Evolutionary conservation across 768 basidiomycete species (phyloP), one percentile per base, ranked within the genome.

Genomic region (Leccinellum luteum): DNA sequence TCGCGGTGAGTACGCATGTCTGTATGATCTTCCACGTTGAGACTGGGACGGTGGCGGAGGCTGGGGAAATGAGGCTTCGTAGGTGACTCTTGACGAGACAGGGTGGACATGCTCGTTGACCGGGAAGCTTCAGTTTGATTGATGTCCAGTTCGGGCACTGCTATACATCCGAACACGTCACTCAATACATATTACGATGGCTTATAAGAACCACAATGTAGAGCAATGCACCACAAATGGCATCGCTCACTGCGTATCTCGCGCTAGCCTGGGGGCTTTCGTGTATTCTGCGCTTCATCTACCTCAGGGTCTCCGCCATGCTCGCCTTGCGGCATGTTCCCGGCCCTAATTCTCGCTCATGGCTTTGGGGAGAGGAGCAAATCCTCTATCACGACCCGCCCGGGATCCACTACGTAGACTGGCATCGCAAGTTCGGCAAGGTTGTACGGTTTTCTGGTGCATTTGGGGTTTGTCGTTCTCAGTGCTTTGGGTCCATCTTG

Each of bases 361-460:
- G 78, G 55, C 58, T 86, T 3, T 86, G 85, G 85, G 85, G 85
- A 1, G 79, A 85, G 61, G 85, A 85, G 63, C 82, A 82, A 78
- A 60, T 73, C 15, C 78, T 86, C 13, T 85, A 83, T 61, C 75
- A 78, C 51, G 64, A 60, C 32, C 30, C 66, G n/a, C 85, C 85
- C 35, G 85, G 85, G 14, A 69, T 71, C 9, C 74, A 75, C 14
- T 85, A 86, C 66, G 56, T 76, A 21, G 68, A 75, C 17, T 87
- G 84, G 84, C 81, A 83, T 54, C 70, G 65, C 28, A 64, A 71
- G 52, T 87, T 78, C 54, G 85, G 85, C 17, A 80, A 77, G 31
- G 74, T 85, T 7, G 75, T 85, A 38, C 77, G 73, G 52, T 84
- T 86, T 60, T 75, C 76, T 6, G 84, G 85, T 15, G 81, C 81